These are phyloP conservation scores for Akebia trifoliata DNA, from an alignment of 164 flowering plant genomes.

Conservation along the genomic window DNA sequence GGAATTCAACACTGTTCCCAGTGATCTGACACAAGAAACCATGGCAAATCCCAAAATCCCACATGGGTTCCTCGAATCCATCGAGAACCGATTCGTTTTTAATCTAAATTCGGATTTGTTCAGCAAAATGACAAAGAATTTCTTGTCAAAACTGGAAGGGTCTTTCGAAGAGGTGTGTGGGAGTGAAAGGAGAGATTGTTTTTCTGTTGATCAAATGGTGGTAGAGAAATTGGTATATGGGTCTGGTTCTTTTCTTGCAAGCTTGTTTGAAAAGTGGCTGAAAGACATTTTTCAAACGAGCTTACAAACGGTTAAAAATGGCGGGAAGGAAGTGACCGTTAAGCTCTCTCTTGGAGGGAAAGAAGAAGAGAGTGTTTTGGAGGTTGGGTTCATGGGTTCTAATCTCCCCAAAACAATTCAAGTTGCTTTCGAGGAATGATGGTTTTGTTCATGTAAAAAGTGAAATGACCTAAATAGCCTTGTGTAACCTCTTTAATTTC, in stretches of 20 bases:
- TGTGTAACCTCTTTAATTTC: conserved; percentile 14
- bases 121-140: conserved; percentile 25
- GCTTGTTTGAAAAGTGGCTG: conserved; percentile 69
- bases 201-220: conserved; percentile 46
- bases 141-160: conserved; percentile 36
- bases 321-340: conserved; percentile 40
- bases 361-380: conserved; percentile 20
- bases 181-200: conserved; percentile 17
- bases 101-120: conserved; percentile 21
- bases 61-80: conserved; percentile 35
- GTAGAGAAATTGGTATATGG: conserved; percentile 44
- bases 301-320: conserved; percentile 36
- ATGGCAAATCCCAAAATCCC: conserved; percentile 10
- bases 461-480: conserved; percentile 19
- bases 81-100: conserved; percentile 36
- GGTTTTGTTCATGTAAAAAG: conserved; percentile 7
- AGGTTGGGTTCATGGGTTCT: conserved; percentile 57
- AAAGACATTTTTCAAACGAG: conserved; percentile 65
- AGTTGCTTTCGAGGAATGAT: conserved; percentile 31
- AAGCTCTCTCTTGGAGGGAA: conserved; percentile 49
- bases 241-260: conserved; percentile 35
- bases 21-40: too few species aligned
- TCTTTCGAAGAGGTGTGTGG: conserved; percentile 35
- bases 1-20: too few species aligned
- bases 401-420: conserved; percentile 63